Evolutionary conservation across 2,329 filamentous ascomycete genomes (phyloP), one percentile per base, ranked within the genome.

Genomic region (Xylariaceae sp.): DNA sequence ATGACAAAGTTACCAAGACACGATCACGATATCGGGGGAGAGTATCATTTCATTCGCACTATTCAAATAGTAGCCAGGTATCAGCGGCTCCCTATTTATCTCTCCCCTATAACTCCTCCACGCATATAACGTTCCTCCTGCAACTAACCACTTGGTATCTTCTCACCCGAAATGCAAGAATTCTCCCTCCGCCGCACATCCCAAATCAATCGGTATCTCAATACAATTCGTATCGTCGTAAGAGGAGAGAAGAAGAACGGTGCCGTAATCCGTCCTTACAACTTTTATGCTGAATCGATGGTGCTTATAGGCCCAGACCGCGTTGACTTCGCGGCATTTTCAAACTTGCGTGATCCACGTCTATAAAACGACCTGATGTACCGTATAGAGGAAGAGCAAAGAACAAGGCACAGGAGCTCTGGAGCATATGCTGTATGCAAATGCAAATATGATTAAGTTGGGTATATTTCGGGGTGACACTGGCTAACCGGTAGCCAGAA

Each of bases 211-310:
- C 38, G 45, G 43, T 47, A 56, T 49, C 45, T 51, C 32, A 51
- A 51, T 19, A 27, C 45, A 11, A 39, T 45, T 54, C 54, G 45
- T 57, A 45, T 57, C 54, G 45, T 57, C 54, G 43, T 57, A 18
- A 55, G 42, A 52, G 44, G 19, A 42, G 36, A 54, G 27, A 42
- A 54, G 27, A 42, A 36, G 39, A 50, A 53, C 17, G 38, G 17
- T 32, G 45, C 45, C 39, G 18, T 48, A 30, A 22, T 46, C 48
- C 48, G 46, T 9, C 22, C 22, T 27, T 27, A 7, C 22, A 27
- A 27, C 22, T 27, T 27, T 27, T 27, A 27, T 27, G 22, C 22
- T 27, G 22, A 27, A 27, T 27, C 22, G 22, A 27, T 27, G 22
- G 22, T 27, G 22, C 7, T 27, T 27, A 27, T 27, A 27, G 4